These are phyloP conservation scores for Rhizopus sp. DNA, from an alignment of 371 early-diverging fungal genomes.

Conservation along the genomic window DNA sequence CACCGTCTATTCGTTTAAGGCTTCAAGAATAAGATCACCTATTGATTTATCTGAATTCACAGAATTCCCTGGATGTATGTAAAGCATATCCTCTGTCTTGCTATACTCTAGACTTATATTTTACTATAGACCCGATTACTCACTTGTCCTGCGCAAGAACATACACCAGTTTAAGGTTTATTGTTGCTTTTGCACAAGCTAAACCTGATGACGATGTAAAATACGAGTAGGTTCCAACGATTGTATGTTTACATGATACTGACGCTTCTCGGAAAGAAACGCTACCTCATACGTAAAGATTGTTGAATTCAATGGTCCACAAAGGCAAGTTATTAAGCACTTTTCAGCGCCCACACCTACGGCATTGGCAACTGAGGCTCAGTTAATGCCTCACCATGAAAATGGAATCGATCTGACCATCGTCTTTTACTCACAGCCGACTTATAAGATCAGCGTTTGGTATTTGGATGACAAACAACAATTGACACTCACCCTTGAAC, in stretches of 20 bases:
- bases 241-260: neutral
- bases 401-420: neutral
- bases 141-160: slow-evolving; percentile 14
- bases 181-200: slow-evolving; percentile 12
- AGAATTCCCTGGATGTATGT: slow-evolving; percentile 18
- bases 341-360: neutral
- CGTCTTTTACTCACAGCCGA: neutral
- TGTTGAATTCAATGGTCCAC: neutral
- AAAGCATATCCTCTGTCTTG: neutral
- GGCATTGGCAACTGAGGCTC: neutral
- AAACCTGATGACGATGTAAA: slow-evolving; percentile 5
- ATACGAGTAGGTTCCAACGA: neutral
- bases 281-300: neutral
- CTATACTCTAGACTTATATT: neutral
- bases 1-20: slow-evolving; percentile 13
- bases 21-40: slow-evolving; percentile 13
- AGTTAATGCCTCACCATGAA: slow-evolving; percentile 1
- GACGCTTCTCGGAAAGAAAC: neutral
- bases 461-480: neutral
- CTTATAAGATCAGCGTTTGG: neutral
- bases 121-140: slow-evolving; percentile 15
- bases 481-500: neutral
- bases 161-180: slow-evolving; percentile 15
- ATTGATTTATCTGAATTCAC: slow-evolving; percentile 21
- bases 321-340: neutral